These are phyloP conservation scores for Flagelloscypha sp. DNA, from an alignment of 768 basidiomycete species.

Conservation along the genomic window DNA sequence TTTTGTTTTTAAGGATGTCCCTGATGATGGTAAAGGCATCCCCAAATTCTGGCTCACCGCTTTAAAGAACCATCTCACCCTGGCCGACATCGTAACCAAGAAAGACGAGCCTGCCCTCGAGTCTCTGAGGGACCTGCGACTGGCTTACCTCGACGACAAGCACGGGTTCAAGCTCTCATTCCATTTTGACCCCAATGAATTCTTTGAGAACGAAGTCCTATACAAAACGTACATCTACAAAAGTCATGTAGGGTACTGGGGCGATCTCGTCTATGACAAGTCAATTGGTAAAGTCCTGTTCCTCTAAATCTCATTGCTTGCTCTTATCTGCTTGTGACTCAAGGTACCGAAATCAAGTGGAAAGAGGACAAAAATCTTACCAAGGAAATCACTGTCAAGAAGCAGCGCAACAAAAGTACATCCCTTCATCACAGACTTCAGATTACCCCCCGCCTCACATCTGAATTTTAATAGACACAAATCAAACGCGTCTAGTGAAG, in stretches of 20 bases:
- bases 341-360: slow-evolving; percentile 92
- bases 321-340: too few species aligned
- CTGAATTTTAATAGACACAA: slow-evolving; percentile 58
- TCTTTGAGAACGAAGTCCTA: slow-evolving; percentile 75
- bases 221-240: slow-evolving; percentile 94
- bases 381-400: slow-evolving; percentile 96
- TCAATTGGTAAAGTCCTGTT: too few species aligned
- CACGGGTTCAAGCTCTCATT: slow-evolving; percentile 92
- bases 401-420: slow-evolving; percentile 97
- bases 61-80: slow-evolving; percentile 80
- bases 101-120: slow-evolving; percentile 85
- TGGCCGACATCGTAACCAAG: slow-evolving; percentile 87
- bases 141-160: slow-evolving; percentile 67
- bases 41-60: slow-evolving; percentile 99
- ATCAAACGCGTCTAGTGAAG: slow-evolving; percentile 72
- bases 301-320: too few species aligned
- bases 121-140: slow-evolving; percentile 67
- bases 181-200: slow-evolving; percentile 75
- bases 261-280: slow-evolving; percentile 94
- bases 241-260: slow-evolving; percentile 88
- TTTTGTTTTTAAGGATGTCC: too few species aligned
- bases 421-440: slow-evolving; percentile 7
- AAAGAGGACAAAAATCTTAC: slow-evolving; percentile 98
- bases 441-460: too few species aligned
- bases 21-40: slow-evolving; percentile 48